Percentiles rank a stretch among this genome's conserved stretches.
Conservation (phyloP, 352 stramenopile genomes). For the Saprolegnia parasitica region DNA sequence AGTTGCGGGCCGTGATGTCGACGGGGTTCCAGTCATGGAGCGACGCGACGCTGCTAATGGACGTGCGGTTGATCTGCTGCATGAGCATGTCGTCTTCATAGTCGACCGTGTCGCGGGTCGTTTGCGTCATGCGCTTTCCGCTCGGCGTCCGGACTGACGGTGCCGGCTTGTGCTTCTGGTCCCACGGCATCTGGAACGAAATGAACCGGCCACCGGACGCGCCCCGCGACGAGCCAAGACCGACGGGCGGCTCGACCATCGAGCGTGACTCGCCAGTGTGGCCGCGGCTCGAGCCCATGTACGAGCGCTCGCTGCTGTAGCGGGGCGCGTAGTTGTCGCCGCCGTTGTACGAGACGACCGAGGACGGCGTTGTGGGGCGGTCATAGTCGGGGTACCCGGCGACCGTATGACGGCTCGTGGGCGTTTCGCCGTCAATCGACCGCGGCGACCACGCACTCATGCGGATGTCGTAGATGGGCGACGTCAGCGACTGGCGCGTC, state of each 20-base stretch:
- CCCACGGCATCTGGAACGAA: conserved; percentile 17
- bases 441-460: conserved; percentile 26
- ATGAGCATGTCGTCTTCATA: conserved; percentile 24
- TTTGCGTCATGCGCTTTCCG: neutral
- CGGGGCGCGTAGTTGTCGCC: neutral
- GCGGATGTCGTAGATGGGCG: conserved; percentile 28
- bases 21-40: conserved; percentile 25
- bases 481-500: conserved; percentile 12
- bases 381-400: conserved; percentile 7
- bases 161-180: conserved; percentile 9
- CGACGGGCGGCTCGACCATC: conserved; percentile 4
- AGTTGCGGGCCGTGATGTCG: conserved; percentile 24
- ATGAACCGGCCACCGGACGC: neutral
- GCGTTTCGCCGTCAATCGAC: conserved; percentile 6
- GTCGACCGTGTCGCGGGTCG: neutral
- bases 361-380: conserved; percentile 1
- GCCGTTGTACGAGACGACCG: neutral
- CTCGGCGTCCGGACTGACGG: conserved; percentile 7
- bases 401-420: conserved; percentile 14
- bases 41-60: conserved; percentile 4
- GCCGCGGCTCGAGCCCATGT: conserved; percentile 6
- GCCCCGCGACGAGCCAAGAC: conserved; percentile 16
- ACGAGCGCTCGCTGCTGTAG: conserved; percentile 6
- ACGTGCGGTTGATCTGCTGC: conserved; percentile 19
- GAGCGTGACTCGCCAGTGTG: neutral